Evolutionary conservation across 306 rosid genomes (phyloP).

Genomic region (Bauhinia variegata): DNA sequence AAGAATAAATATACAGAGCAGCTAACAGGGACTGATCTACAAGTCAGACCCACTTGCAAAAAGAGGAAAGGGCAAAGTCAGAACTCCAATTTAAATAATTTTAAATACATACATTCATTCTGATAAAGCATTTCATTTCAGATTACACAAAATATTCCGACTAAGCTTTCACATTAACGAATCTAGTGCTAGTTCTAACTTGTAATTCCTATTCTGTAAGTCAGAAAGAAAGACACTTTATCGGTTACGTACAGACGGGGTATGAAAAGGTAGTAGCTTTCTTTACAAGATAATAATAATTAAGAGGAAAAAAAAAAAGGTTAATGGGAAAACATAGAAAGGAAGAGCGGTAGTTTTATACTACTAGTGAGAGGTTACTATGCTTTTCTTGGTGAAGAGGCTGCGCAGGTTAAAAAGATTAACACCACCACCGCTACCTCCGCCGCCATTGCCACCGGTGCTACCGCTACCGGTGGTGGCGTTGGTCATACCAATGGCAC

Average conservation of each 20-base stretch:
- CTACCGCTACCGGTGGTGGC: conserved; percentile 17
- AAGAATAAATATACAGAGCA: background rate
- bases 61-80: background rate
- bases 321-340: background rate
- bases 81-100: conserved; percentile 12
- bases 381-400: conserved; percentile 74
- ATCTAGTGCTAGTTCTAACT: conserved; percentile 4
- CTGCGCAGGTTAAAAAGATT: conserved; percentile 77
- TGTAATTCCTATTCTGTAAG: conserved; percentile 18
- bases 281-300: conserved; percentile 23
- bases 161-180: conserved; percentile 33
- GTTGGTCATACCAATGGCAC: conserved; percentile 37
- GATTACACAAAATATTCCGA: conserved; percentile 34
- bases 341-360: background rate
- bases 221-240: conserved; percentile 33
- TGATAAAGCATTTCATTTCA: conserved; percentile 41
- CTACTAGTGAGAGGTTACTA: conserved; percentile 55
- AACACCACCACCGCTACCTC: conserved; percentile 48
- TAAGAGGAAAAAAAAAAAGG: background rate
- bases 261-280: conserved; percentile 22
- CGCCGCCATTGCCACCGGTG: conserved; percentile 32
- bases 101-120: conserved; percentile 15
- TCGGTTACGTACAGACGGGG: conserved; percentile 26
- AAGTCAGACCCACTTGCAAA: background rate
- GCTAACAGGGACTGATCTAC: background rate